Base-by-base conservation (phyloP, 768 basidiomycete species). In the Leucosporidium yakuticum region DNA sequence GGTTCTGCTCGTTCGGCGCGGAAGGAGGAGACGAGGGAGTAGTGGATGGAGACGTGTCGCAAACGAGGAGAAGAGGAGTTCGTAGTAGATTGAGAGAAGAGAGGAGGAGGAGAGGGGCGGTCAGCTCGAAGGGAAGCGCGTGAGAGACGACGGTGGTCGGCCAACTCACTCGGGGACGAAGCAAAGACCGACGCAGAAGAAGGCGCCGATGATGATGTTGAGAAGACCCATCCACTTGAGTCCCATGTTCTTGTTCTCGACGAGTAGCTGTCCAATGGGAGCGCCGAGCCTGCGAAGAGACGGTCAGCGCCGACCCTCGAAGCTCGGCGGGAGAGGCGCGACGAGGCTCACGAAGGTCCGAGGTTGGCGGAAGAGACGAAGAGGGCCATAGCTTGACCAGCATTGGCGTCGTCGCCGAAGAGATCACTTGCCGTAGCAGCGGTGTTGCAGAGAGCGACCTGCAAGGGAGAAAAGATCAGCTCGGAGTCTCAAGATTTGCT, bases 341-440 rank as follows among this genome's bases (percentile, higher is more conserved):
- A 36, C 12, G 34, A 36, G 34, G 34, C 34, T 36, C 12, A 36
- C 34, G 56, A 57, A 19, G 56, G 56, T 4, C 56, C 56, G 21
- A 57, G 19, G 31, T 57, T 57, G 56, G 56, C 56, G 12, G 56
- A 57, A 7, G 31, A 34, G 56, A 57, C 56, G 32, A 57, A 57
- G 32, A 57, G 53, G 15, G 53, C 53, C 53, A 54, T 54, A 7
- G 56, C 56, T n/a, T 57, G 56, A 7, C 31, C 29, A 19, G 56
- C 56, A 4, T 31, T 31, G 19, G 29, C 31, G 20, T 15, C 19
- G 56, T 57, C 56, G 56, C 56, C 56, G n/a, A 57, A 57, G 3
- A 57, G 14, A 19, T 57, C 56, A 8, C 19, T n/a, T 6, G 34
- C 32, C 7, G 56, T 57, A 15, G 19, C 56, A 7, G 56, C 56